Evolutionary conservation across 352 stramenopile species (phyloP).

Genomic region (Globisporangium barbulae): DNA sequence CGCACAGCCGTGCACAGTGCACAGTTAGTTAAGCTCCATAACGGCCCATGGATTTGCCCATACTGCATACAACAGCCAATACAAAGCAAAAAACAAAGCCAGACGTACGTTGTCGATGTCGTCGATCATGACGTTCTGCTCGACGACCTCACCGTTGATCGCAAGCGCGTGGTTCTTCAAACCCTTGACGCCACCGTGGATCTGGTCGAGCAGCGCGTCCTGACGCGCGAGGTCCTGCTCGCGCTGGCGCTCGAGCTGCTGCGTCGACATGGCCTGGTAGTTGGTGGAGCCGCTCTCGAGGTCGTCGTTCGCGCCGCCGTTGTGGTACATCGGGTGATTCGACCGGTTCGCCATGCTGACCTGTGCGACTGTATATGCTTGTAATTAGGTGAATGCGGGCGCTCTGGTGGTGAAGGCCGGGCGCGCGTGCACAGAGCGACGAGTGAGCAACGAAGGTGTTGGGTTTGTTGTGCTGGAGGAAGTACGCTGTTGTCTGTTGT

Average conservation of each 20-base stretch:
- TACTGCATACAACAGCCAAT: slow-evolving; percentile 2
- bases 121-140: slow-evolving; percentile 83
- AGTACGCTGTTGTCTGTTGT: no score
- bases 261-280: slow-evolving; percentile 64
- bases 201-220: slow-evolving; percentile 74
- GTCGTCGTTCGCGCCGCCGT: slow-evolving; percentile 8
- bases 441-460: no score
- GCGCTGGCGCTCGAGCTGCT: slow-evolving; percentile 63
- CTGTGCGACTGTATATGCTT: background rate
- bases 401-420: background rate
- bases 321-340: slow-evolving; percentile 37
- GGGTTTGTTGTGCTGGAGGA: background rate
- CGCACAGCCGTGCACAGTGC: background rate
- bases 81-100: background rate
- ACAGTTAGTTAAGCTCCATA: slow-evolving; percentile 5
- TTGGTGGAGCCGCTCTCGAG: slow-evolving; percentile 17
- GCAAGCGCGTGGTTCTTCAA: slow-evolving; percentile 82
- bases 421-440: background rate
- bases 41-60: no score
- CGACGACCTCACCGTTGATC: slow-evolving; percentile 82
- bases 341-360: slow-evolving; percentile 20
- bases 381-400: background rate
- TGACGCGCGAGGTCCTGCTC: slow-evolving; percentile 54
- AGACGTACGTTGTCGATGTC: slow-evolving; percentile 66
- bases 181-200: slow-evolving; percentile 69